Conservation (phyloP, 139 green algal genomes). For the Volvox reticuliferus region DNA sequence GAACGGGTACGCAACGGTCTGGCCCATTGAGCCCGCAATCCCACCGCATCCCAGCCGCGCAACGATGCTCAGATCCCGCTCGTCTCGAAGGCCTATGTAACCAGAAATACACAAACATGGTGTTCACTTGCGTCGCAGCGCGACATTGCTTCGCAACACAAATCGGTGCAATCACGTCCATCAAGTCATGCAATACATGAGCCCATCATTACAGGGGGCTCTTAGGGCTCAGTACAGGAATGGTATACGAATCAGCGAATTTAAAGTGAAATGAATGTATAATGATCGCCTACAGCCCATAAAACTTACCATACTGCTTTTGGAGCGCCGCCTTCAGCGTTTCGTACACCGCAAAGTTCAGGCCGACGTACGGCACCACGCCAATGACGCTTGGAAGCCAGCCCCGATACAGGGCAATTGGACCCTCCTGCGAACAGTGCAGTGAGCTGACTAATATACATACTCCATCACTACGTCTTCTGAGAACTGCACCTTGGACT, state of each 20-base stretch:
- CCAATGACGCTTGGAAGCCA: constrained; percentile 98
- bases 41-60: constrained; percentile 92
- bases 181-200: no score
- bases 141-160: no score
- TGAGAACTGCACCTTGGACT: no score
- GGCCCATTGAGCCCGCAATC: constrained; percentile 91
- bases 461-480: no score
- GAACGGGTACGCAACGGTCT: constrained; percentile 98
- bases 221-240: no score
- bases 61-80: constrained; percentile 88
- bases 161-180: no score
- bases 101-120: no score
- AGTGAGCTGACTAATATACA: neutral
- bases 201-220: no score
- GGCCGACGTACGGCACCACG: constrained; percentile 97
- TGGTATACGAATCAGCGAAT: no score
- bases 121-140: no score
- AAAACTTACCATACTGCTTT: constrained; percentile 76
- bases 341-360: constrained; percentile 99
- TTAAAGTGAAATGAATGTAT: no score
- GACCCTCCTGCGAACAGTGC: constrained; percentile 81
- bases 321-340: constrained; percentile 90
- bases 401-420: constrained; percentile 94
- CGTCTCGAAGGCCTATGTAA: constrained; percentile 68
- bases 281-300: no score